A percentile compares a stretch with the other conserved stretches of the same genome.
These are phyloP conservation scores for Plectranthus barbatus DNA, from an alignment of 257 asterid genomes.

Conservation along the genomic window DNA sequence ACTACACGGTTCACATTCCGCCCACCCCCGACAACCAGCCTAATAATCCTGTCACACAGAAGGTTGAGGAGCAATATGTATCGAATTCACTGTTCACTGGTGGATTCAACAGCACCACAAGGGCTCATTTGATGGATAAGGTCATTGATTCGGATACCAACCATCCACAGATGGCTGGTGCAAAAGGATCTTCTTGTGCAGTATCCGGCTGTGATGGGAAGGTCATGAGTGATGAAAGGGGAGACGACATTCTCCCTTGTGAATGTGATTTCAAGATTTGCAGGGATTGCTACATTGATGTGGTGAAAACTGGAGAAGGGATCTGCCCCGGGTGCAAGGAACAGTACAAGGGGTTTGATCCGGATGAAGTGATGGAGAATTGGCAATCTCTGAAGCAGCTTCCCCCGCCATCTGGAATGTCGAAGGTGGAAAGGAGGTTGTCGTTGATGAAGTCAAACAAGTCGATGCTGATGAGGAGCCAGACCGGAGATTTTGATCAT, in stretches of 20 bases:
- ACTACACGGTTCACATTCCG: constrained; percentile 66
- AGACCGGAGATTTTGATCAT: constrained; percentile 70
- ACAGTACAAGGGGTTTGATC: constrained; percentile 47
- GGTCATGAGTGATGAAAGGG: constrained; percentile 65
- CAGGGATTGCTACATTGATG: constrained; percentile 59
- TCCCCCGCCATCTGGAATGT: constrained; percentile 48
- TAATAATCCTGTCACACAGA: constrained; percentile 37
- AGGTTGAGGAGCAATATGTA: constrained; percentile 61
- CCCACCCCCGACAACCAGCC: constrained; percentile 64
- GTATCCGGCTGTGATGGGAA: constrained; percentile 56
- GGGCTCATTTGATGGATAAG: constrained; percentile 61
- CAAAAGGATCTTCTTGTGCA: constrained; percentile 59
- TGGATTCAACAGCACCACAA: constrained; percentile 52
- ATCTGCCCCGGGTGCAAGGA: constrained; percentile 73
- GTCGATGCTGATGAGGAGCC: constrained; percentile 65
- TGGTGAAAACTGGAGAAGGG: constrained; percentile 56
- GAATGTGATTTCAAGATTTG: constrained; percentile 78
- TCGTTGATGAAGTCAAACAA: constrained; percentile 58
- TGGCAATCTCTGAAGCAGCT: constrained; percentile 42
- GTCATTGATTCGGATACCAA: constrained; percentile 46
- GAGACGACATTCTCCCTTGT: constrained; percentile 57
- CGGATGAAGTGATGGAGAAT: constrained; percentile 40
- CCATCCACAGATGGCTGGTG: constrained; percentile 69
- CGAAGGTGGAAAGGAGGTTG: constrained; percentile 61
- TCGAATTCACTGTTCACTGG: constrained; percentile 62